Evolutionary conservation across 106 monocot genomes (phyloP), one percentile per base, ranked within the genome.

Genomic region (Triglochin maritima): DNA sequence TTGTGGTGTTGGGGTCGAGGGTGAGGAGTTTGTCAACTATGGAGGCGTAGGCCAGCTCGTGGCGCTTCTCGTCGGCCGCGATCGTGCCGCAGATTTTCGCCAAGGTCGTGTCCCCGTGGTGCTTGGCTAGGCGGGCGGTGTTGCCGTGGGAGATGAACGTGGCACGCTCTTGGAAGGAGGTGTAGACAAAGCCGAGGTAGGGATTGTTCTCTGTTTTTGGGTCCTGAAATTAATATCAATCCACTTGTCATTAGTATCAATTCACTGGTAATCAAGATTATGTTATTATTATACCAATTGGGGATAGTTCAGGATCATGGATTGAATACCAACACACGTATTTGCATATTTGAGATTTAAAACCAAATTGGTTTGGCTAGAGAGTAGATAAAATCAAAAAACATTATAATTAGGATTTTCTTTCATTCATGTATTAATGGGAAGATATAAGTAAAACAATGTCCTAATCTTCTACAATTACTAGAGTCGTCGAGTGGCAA

Each of bases 11-110:
- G 0, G 90, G 84, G 71, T 91, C 90, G 4, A 91, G 59, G 60
- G 72, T 72, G 12, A 91, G 69, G 11, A 91, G 87, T 76, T 82
- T 72, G 58, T 77, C 87, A 6, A 82, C 78, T 54, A 84, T 77
- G 29, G 62, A 66, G 3, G 46, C 47, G 70, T 91, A 91, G 3
- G 82, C 90, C 12, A 60, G 62, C 87, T 87, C 90, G 77, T 91
- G 90, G 42, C 90, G 81, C 77, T 84, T 91, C 84, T 91, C 90
- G 68, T 91, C 90, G 13, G 86, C 83, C 11, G 90, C 90, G 46
- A 90, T 84, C 9, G 74, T 73, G 53, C 86, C 81, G 70, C 90
- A 91, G 59, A 79, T 70, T 14, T 72, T 71, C 3, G 87, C 84
- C 6, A 86, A 83, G 17, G 69, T 59, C 41, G 42, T n/a, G 82